Base-by-base conservation (phyloP, 345 rosid genomes). In the Firmiana major region DNA sequence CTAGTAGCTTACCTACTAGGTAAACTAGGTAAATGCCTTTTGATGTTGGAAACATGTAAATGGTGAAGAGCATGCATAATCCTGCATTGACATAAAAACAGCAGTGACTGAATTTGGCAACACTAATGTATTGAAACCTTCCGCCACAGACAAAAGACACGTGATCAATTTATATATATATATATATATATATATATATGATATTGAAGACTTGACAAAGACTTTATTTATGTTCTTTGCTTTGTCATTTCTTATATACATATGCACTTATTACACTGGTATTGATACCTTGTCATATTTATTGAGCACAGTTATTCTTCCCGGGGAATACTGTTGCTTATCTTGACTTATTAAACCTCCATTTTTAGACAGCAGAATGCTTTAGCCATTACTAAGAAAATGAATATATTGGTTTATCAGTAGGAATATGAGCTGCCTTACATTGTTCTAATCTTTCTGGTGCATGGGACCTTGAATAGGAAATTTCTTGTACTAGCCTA, bases 21-120 rank as follows among this genome's bases (percentile, higher is more conserved):
- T 48, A 54, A 68, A 2, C 28, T 16, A 40, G 59, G 19, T 48
- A 54, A 68, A 68, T 67, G 77, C 53, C 72, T 81, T 82, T 59
- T 45, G 68, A 71, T 69, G 79, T 63, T 76, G 84, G 75, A 71
- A 81, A 66, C 54, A 36, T 78, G 84, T 81, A 81, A 79, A 83
- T 80, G 82, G 59, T 79, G 79, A 77, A 72, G 74, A 70, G 78
- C 81, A 80, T 70, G 62, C 42, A 15, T 31, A 59, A 77, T 15
- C 8, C 48, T 31, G 53, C 28, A 63, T 46, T 43, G 72, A 54
- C 66, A 76, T 76, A 69, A 75, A 68, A 75, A 60, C 76, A 77
- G 71, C 75, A 81, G 66, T 49, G 78, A 60, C 78, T 67, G 75
- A 36, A 54, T 9, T 73, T 48, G 42, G 22, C 19, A 34, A 67